Percentiles rank a stretch among this genome's conserved stretches.
These are phyloP conservation scores for Parmelia sp. DNA, from an alignment of 495 filamentous ascomycete species.

Conservation along the genomic window DNA sequence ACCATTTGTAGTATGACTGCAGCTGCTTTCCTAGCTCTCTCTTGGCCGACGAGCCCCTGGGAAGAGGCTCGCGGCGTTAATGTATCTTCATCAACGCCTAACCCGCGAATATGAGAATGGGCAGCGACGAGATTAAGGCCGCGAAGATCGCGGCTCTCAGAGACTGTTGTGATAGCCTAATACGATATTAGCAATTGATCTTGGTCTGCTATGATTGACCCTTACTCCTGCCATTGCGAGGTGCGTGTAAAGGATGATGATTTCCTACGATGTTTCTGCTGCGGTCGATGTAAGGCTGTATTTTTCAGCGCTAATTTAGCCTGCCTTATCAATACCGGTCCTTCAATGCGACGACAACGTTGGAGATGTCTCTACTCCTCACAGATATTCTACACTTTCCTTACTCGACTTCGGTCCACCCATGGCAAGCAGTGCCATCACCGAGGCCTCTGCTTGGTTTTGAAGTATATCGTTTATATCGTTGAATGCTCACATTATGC, in stretches of 20 bases:
- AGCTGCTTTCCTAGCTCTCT: conserved; percentile 92
- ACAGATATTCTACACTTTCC: not conserved
- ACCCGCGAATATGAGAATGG: conserved; percentile 93
- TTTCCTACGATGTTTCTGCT: not conserved
- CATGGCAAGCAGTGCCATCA: not conserved
- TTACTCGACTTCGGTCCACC: not conserved
- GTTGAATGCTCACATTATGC: not conserved
- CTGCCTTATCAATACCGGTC: not conserved
- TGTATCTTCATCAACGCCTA: conserved; percentile 88
- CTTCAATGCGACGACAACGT: not conserved
- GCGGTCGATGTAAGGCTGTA: not conserved
- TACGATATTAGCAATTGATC: not conserved
- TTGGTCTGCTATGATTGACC: not conserved
- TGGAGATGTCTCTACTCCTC: not conserved
- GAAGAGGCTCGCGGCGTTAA: conserved; percentile 80
- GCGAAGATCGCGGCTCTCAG: conserved; percentile 88
- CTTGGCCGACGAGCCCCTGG: conserved; percentile 94
- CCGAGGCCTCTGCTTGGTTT: not conserved
- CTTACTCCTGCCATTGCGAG: conserved; percentile 14
- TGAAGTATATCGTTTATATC: not conserved
- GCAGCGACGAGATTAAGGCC: conserved; percentile 95
- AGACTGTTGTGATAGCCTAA: conserved; percentile 84
- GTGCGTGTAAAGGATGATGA: not conserved
- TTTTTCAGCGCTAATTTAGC: conserved; percentile 6
- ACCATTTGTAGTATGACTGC: conserved; percentile 97